Evolutionary conservation across 2,329 filamentous ascomycete species (phyloP).

Genomic region (Aspergillus tanneri): DNA sequence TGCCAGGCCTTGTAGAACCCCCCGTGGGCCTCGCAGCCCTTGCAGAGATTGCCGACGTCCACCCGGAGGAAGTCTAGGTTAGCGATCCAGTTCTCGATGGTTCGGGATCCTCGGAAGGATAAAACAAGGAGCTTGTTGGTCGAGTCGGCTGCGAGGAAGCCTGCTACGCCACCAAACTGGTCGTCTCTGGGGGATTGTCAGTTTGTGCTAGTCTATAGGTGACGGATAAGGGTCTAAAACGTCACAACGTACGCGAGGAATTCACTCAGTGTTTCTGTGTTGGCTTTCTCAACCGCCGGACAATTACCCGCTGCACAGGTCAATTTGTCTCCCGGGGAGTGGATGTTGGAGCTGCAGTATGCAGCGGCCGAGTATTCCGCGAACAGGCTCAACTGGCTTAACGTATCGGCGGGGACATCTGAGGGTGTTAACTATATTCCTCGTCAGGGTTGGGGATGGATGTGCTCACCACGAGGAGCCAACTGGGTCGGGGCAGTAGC

Average conservation of each 20-base stretch:
- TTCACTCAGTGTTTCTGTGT: slow-evolving; percentile 48
- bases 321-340: slow-evolving; percentile 44
- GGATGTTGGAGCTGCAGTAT: slow-evolving; percentile 53
- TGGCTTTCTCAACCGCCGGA: slow-evolving; percentile 47
- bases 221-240: not conserved
- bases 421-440: not conserved
- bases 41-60: slow-evolving; percentile 43
- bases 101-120: slow-evolving; percentile 37
- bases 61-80: slow-evolving; percentile 30
- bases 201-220: not conserved
- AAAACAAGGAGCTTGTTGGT: slow-evolving; percentile 43
- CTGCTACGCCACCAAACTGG: slow-evolving; percentile 44
- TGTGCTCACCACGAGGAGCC: slow-evolving; percentile 22
- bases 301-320: slow-evolving; percentile 50
- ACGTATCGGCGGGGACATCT: slow-evolving; percentile 43
- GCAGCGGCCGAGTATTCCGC: slow-evolving; percentile 55
- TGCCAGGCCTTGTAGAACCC: slow-evolving; percentile 53
- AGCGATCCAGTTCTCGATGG: slow-evolving; percentile 34
- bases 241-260: slow-evolving; percentile 47
- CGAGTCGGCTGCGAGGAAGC: slow-evolving; percentile 48
- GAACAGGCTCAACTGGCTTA: slow-evolving; percentile 48
- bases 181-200: slow-evolving; percentile 14
- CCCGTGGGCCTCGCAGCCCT: slow-evolving; percentile 42
- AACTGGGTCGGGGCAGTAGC: slow-evolving; percentile 10
- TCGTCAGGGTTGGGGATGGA: not conserved